These are phyloP conservation scores for Isatis tinctoria DNA, from an alignment of 345 rosid genomes.

Conservation along the genomic window DNA sequence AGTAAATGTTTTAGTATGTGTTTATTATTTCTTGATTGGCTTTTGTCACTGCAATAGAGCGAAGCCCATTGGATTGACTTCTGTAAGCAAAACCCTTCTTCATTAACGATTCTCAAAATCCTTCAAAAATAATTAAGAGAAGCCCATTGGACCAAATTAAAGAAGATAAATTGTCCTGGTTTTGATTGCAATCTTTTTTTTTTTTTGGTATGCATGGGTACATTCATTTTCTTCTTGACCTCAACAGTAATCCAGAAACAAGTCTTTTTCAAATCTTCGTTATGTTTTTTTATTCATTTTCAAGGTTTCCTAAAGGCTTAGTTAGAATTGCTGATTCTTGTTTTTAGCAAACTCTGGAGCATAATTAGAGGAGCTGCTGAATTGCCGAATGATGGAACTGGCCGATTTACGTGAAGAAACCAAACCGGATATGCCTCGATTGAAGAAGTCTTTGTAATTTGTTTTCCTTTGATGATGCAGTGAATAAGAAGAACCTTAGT, in stretches of 20 bases:
- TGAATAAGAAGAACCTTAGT: background rate
- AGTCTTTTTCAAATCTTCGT: background rate
- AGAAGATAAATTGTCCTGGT: background rate
- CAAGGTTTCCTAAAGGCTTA: background rate
- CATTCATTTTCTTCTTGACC: background rate
- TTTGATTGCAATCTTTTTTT: background rate
- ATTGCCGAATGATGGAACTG: background rate
- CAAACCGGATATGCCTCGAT: background rate
- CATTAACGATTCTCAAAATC: background rate
- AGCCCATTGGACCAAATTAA: slow-evolving; percentile 9
- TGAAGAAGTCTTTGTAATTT: background rate
- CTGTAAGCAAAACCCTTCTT: background rate
- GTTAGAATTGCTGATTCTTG: background rate
- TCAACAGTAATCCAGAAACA: too few species aligned
- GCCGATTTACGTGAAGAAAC: background rate
- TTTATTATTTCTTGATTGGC: background rate
- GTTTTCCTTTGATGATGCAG: background rate
- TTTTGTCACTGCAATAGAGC: background rate
- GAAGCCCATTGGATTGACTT: background rate
- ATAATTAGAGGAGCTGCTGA: background rate
- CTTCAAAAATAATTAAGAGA: background rate
- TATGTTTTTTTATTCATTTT: background rate
- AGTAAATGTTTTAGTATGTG: background rate
- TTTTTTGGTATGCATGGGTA: background rate
- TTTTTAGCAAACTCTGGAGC: background rate